Conservation (phyloP, 2,329 filamentous ascomycete genomes). For the Trichoderma sp. region DNA sequence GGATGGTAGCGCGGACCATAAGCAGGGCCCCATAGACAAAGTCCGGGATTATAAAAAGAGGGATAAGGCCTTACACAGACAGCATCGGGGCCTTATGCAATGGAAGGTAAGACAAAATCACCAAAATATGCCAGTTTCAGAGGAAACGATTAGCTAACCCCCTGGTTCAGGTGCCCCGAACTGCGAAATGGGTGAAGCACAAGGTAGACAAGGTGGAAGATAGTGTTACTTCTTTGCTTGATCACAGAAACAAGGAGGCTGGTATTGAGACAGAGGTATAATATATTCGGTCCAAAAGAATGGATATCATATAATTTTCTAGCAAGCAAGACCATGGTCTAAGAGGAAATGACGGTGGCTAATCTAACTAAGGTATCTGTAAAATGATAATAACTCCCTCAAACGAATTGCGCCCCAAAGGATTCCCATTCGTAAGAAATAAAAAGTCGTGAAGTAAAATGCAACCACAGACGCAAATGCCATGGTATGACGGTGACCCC, state of each 20-base stretch:
- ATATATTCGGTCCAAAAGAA: conserved; percentile 35
- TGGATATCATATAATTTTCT: not conserved
- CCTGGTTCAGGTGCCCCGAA: conserved; percentile 38
- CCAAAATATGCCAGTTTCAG: not conserved
- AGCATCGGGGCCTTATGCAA: conserved; percentile 71
- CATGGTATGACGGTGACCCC: not conserved
- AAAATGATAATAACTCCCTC: not conserved
- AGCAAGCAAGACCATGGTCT: not conserved
- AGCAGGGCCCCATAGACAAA: conserved; percentile 48
- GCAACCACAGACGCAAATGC: not conserved
- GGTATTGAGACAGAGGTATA: conserved; percentile 69
- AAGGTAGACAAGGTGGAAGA: conserved; percentile 57
- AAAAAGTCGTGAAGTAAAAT: not conserved
- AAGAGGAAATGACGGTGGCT: conserved; percentile 2
- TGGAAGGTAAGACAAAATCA: conserved; percentile 46
- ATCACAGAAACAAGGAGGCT: conserved; percentile 55
- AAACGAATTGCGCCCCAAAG: not conserved
- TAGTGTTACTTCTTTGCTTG: conserved; percentile 55
- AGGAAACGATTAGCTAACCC: not conserved
- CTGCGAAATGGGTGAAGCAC: conserved; percentile 50
- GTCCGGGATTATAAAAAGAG: conserved; percentile 60
- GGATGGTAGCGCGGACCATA: conserved; percentile 37
- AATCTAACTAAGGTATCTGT: not conserved
- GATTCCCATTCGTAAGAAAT: not conserved
- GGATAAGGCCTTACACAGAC: conserved; percentile 58